Evolutionary conservation across 192 early-diverging fungal species (phyloP).

Genomic region (Lobulomyces angularis): DNA sequence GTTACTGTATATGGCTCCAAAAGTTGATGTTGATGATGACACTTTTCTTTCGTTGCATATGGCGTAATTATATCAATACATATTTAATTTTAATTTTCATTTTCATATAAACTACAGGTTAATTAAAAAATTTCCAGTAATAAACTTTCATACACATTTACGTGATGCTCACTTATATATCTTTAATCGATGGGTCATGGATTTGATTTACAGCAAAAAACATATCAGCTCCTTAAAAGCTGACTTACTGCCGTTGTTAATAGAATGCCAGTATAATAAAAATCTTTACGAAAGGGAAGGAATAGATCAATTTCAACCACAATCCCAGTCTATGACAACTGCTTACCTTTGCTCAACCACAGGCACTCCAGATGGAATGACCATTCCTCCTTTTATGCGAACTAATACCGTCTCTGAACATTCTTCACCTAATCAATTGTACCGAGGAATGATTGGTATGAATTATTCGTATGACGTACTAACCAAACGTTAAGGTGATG

Average conservation of each 20-base stretch:
- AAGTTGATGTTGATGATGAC: conserved; percentile 40
- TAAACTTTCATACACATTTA: conserved; percentile 67
- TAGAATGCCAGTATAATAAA: conserved; percentile 72
- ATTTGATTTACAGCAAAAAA: conserved; percentile 41
- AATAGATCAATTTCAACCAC: conserved; percentile 43
- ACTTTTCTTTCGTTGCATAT: conserved; percentile 6
- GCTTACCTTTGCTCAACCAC: too few relatives aligned
- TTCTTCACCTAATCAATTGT: too few relatives aligned
- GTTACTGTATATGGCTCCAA: conserved; percentile 23
- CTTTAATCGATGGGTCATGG: conserved; percentile 86
- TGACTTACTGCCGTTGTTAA: conserved; percentile 75
- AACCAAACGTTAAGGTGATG: too few relatives aligned
- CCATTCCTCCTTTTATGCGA: too few relatives aligned
- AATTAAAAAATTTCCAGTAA: conserved; percentile 61
- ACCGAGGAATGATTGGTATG: too few relatives aligned
- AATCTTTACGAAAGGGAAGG: conserved; percentile 52
- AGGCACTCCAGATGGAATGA: too few relatives aligned
- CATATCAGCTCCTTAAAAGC: conserved; percentile 30
- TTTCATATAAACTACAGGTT: too few relatives aligned
- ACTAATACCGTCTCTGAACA: too few relatives aligned
- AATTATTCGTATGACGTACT: too few relatives aligned
- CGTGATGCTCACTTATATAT: conserved; percentile 89
- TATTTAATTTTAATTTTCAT: conserved; percentile 8
- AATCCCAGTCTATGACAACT: too few relatives aligned
- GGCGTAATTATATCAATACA: conserved; percentile 3